A percentile compares a stretch with the other conserved stretches of the same genome.
These are phyloP conservation scores for Penicillium italicum DNA, from an alignment of 2,329 filamentous ascomycete genomes.

Conservation along the genomic window DNA sequence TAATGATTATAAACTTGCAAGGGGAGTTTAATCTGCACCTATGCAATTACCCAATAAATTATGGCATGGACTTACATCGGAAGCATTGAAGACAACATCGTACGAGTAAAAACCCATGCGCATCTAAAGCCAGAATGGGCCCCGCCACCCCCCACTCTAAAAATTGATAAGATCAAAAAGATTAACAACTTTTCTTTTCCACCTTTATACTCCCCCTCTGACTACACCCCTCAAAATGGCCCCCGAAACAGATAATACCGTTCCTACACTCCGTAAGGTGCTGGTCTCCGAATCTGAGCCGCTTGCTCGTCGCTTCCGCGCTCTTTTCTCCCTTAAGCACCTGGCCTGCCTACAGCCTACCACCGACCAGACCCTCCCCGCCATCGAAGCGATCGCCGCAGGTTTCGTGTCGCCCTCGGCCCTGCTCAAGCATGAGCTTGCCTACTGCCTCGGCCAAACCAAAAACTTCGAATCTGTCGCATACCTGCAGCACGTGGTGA, in stretches of 20 bases:
- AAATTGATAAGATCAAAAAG: constrained; percentile 40
- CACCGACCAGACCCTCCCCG: constrained; percentile 56
- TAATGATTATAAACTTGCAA: background rate
- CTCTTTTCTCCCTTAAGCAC: constrained; percentile 96
- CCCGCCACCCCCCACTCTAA: constrained; percentile 39
- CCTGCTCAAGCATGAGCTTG: constrained; percentile 91
- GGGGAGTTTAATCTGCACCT: background rate
- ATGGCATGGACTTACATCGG: background rate
- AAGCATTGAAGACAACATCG: background rate
- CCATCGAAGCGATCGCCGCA: constrained; percentile 79
- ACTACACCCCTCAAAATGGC: constrained; percentile 25
- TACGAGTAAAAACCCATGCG: constrained; percentile 3
- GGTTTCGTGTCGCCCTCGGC: constrained; percentile 81
- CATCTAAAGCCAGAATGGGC: constrained; percentile 9
- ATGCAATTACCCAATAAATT: background rate
- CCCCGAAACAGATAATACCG: constrained; percentile 35
- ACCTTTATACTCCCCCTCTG: constrained; percentile 1
- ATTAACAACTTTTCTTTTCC: constrained; percentile 17
- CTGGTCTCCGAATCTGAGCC: constrained; percentile 76
- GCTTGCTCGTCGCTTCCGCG: constrained; percentile 86
- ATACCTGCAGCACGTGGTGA: constrained; percentile 68
- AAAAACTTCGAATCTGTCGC: constrained; percentile 70
- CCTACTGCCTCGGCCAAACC: constrained; percentile 93
- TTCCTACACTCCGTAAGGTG: constrained; percentile 58
- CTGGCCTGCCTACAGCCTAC: constrained; percentile 66